Evolutionary conservation across 176 grass and related monocot species (phyloP).

Genomic region (Coix lacrymajobi): DNA sequence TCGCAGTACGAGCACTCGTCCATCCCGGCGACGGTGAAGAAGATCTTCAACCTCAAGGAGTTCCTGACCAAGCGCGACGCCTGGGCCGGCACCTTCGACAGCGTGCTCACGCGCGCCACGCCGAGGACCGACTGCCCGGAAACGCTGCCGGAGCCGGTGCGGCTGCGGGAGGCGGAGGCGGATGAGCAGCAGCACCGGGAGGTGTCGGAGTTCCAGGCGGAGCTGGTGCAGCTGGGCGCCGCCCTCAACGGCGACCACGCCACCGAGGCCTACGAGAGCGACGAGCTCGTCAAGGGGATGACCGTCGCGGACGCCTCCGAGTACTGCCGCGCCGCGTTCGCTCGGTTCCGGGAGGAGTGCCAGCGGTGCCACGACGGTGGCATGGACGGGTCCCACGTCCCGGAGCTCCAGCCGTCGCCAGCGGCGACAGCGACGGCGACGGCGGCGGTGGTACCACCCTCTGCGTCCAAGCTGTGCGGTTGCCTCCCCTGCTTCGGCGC

Average conservation of each 20-base stretch:
- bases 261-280: constrained; percentile 19
- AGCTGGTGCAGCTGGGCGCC: constrained; percentile 71
- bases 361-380: constrained; percentile 33
- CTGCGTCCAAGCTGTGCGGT: constrained; percentile 16
- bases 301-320: constrained; percentile 44
- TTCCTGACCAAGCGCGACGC: constrained; percentile 67
- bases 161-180: constrained; percentile 29
- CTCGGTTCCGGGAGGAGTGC: constrained; percentile 40
- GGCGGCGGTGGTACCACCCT: not conserved
- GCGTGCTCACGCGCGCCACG: constrained; percentile 35
- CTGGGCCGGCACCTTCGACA: constrained; percentile 73
- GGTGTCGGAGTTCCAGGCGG: constrained; percentile 67
- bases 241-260: constrained; percentile 63
- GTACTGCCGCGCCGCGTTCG: constrained; percentile 29
- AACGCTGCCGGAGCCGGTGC: constrained; percentile 47
- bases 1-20: constrained; percentile 86
- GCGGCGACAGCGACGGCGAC: not conserved
- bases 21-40: constrained; percentile 80
- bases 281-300: constrained; percentile 43
- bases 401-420: not conserved
- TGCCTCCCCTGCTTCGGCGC: constrained; percentile 44
- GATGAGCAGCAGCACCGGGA: not conserved
- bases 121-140: constrained; percentile 59
- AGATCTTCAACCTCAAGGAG: constrained; percentile 51
- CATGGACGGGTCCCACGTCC: constrained; percentile 35